These are phyloP conservation scores for Thermochaetoides dissita DNA, from an alignment of 2,329 filamentous ascomycete genomes.

Conservation along the genomic window DNA sequence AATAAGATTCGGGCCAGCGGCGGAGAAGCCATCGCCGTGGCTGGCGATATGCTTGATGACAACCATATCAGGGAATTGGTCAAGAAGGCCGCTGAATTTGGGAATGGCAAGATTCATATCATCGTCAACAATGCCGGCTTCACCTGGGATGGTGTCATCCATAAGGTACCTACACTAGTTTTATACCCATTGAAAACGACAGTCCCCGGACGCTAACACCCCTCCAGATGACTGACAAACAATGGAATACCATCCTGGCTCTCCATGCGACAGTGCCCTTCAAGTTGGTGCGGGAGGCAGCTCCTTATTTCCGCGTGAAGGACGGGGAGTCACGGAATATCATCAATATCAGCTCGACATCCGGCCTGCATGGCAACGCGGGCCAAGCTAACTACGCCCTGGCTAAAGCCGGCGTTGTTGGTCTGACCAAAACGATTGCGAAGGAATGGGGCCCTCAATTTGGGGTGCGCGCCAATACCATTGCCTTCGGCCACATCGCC, in stretches of 20 bases:
- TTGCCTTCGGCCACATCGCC: slow-evolving; percentile 71
- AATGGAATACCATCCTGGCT: slow-evolving; percentile 78
- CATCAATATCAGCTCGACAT: slow-evolving; percentile 73
- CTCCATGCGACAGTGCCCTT: slow-evolving; percentile 79
- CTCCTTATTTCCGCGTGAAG: slow-evolving; percentile 75
- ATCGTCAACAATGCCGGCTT: slow-evolving; percentile 87
- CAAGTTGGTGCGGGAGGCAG: slow-evolving; percentile 64
- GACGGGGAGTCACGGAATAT: slow-evolving; percentile 67
- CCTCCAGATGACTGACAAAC: slow-evolving; percentile 62
- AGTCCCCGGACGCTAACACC: slow-evolving; percentile 2
- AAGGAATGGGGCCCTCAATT: slow-evolving; percentile 84
- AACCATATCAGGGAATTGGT: slow-evolving; percentile 61
- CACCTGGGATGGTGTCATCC: slow-evolving; percentile 85
- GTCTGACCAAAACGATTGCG: slow-evolving; percentile 76
- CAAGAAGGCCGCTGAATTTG: slow-evolving; percentile 62
- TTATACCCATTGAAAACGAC: too few species aligned
- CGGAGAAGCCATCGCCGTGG: slow-evolving; percentile 56
- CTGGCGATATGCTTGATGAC: slow-evolving; percentile 62
- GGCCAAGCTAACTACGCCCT: slow-evolving; percentile 84
- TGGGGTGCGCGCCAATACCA: slow-evolving; percentile 68
- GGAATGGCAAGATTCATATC: slow-evolving; percentile 75
- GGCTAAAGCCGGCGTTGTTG: slow-evolving; percentile 71
- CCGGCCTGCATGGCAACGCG: slow-evolving; percentile 72
- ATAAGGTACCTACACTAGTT: slow-evolving; percentile 37
- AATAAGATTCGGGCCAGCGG: slow-evolving; percentile 53